Percentiles rank a stretch among this genome's conserved stretches.
These are phyloP conservation scores for Metschnikowia santaceciliae DNA, from an alignment of 805 yeast genomes.

Conservation along the genomic window DNA sequence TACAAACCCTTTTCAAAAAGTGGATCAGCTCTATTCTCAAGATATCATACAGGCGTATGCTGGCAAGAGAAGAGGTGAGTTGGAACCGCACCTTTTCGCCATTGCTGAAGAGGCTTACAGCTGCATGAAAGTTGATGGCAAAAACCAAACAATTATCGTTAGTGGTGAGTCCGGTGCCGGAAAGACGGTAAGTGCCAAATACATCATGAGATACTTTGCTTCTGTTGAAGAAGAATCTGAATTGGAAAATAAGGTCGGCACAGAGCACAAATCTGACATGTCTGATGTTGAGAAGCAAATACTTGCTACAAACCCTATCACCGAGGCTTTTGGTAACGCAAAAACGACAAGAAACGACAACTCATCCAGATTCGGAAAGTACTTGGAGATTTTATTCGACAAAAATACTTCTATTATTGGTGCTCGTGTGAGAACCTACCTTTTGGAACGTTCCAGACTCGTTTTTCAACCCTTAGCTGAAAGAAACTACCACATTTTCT, in stretches of 20 bases:
- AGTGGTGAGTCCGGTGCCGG: conserved; percentile 99
- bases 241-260: conserved; percentile 29
- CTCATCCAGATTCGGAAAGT: conserved; percentile 96
- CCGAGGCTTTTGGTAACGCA: conserved; percentile 99
- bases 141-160: conserved; percentile 93
- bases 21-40: conserved; percentile 85
- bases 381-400: conserved; percentile 86
- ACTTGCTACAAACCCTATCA: conserved; percentile 92
- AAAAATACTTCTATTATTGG: conserved; percentile 76
- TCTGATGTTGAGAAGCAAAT: conserved; percentile 91
- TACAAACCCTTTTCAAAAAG: conserved; percentile 89
- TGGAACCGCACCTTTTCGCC: conserved; percentile 95
- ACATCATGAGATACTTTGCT: conserved; percentile 96
- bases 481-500: conserved; percentile 92
- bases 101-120: conserved; percentile 97
- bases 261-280: conserved; percentile 55
- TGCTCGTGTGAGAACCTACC: conserved; percentile 88
- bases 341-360: conserved; percentile 96
- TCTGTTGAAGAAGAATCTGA: conserved; percentile 64
- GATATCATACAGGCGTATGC: conserved; percentile 94
- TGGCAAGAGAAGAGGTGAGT: conserved; percentile 87
- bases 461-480: conserved; percentile 91
- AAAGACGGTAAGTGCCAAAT: conserved; percentile 94
- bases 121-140: conserved; percentile 80
- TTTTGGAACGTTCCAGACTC: conserved; percentile 88